Base-by-base conservation (phyloP, 495 filamentous ascomycete genomes). In the Penicillium manginii region DNA sequence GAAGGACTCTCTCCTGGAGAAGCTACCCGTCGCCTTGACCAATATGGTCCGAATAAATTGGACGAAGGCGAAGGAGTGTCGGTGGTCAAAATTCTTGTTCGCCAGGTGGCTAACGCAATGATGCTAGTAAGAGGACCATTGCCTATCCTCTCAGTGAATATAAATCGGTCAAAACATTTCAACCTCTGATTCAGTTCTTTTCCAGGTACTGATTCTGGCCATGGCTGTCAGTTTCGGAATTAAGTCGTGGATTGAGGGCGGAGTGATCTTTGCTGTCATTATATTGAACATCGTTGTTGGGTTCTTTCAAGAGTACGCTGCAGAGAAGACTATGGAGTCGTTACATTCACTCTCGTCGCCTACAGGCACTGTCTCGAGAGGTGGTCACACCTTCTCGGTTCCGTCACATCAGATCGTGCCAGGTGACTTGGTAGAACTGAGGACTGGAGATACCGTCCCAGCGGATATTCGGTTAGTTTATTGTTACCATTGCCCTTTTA, bases 401-500 rank as follows among this genome's bases (percentile, higher is more conserved):
- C 76, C 81, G 11, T 81, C 83, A 9, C 68, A 64, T 19, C 81
- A 85, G 52, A 75, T 85, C 42, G 84, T 88, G 2, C 83, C 81
- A 8, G 86, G 86, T n/a, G 85, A 88, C 70, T 82, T 94, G 64
- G 77, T 92, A 40, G 81, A 88, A 50, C 71, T 96, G 40, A 91
- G 91, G 79, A 90, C 90, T 64, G 91, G 91, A 35, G 91, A 93
- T 72, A 91, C 88, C 2, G 83, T 93, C 3, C 91, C 91, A 11
- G 91, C 91, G 15, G 91, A 93, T 69, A 49, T 79, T 39, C 58
- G 78, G 75, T 80, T 57, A 50, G 75, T 57, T 23, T 21, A 21
- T 37, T 19, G 22, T 21, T 45, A n/a, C 19, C 0, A 14, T 26
- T 43, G 3, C 29, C 10, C 3, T 33, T 1, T 11, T 22, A 4